phyloP scores from a whole-genome alignment of 257 asterid genomes.

The Forsythia suspensa region DNA sequence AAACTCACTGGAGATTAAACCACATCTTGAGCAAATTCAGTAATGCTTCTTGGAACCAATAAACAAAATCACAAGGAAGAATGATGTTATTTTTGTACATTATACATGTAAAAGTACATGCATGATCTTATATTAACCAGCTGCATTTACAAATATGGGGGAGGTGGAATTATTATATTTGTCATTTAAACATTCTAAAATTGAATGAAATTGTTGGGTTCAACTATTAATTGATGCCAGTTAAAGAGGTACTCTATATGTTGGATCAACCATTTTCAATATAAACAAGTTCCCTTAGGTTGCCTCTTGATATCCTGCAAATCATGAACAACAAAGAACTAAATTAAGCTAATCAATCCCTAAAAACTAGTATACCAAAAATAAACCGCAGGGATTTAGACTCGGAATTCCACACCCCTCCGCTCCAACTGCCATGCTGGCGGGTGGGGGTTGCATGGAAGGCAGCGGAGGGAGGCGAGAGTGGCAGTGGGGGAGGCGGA shows the following conservation, averaged over 20 bases:
- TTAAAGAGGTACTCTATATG: slow-evolving; percentile 53
- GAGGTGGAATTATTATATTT: not conserved
- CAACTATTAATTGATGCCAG: not conserved
- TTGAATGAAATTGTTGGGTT: not conserved
- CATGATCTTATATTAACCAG: not conserved
- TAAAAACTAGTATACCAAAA: too few species aligned
- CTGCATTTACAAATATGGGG: not conserved
- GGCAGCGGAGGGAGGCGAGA: not conserved
- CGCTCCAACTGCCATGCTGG: too few species aligned
- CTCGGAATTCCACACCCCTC: too few species aligned
- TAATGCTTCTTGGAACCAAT: too few species aligned
- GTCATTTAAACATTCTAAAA: not conserved
- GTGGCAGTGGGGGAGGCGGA: not conserved
- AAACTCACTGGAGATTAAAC: too few species aligned
- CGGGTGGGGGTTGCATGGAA: not conserved
- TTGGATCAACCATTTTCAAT: slow-evolving; percentile 63
- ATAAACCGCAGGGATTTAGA: too few species aligned
- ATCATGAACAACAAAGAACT: not conserved
- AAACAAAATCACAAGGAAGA: too few species aligned
- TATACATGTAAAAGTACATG: not conserved
- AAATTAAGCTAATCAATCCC: not conserved
- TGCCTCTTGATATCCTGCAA: slow-evolving; percentile 68
- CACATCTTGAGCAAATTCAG: too few species aligned
- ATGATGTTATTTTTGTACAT: not conserved
- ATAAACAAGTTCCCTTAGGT: slow-evolving; percentile 62